Conservation (phyloP, 371 early-diverging fungal species). For the Mortierella sp. region DNA sequence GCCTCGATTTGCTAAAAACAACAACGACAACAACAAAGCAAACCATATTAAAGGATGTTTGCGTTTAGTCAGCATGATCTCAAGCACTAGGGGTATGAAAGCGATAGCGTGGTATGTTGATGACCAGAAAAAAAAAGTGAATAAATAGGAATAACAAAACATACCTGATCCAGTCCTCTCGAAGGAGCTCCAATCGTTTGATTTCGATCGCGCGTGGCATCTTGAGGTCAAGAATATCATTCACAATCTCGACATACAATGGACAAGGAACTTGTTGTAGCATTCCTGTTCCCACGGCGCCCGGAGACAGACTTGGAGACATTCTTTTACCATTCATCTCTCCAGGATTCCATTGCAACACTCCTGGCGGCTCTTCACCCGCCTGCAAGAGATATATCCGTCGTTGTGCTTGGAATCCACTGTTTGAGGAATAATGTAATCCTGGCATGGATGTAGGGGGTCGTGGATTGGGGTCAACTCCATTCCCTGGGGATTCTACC, state of each 20-base stretch:
- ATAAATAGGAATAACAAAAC: not conserved
- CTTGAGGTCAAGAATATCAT: slow-evolving; percentile 42
- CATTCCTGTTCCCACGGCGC: not conserved
- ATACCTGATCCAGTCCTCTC: slow-evolving; percentile 51
- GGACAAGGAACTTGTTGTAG: not conserved
- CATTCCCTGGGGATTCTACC: not conserved
- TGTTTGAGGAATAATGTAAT: slow-evolving; percentile 6
- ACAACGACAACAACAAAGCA: not conserved
- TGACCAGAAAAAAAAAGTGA: not conserved
- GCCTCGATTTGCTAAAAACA: slow-evolving; percentile 33
- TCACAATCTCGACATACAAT: slow-evolving; percentile 41
- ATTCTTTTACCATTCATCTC: too few relatives aligned
- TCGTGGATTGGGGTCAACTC: not conserved
- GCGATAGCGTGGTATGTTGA: too few relatives aligned
- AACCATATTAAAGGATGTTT: not conserved
- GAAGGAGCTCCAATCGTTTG: slow-evolving; percentile 31
- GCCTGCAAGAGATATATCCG: slow-evolving; percentile 40
- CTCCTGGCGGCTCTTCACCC: slow-evolving; percentile 46
- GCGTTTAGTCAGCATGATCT: too few relatives aligned
- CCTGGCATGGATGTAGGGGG: slow-evolving; percentile 24
- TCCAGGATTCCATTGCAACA: not conserved
- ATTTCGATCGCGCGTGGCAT: slow-evolving; percentile 33
- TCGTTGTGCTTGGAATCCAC: slow-evolving; percentile 18
- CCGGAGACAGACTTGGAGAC: too few relatives aligned
- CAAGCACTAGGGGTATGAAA: too few relatives aligned